Percentiles rank a stretch among this genome's conserved stretches.
Conservation (phyloP, 106 monocot species). For the Dendrobium chrysotoxum region DNA sequence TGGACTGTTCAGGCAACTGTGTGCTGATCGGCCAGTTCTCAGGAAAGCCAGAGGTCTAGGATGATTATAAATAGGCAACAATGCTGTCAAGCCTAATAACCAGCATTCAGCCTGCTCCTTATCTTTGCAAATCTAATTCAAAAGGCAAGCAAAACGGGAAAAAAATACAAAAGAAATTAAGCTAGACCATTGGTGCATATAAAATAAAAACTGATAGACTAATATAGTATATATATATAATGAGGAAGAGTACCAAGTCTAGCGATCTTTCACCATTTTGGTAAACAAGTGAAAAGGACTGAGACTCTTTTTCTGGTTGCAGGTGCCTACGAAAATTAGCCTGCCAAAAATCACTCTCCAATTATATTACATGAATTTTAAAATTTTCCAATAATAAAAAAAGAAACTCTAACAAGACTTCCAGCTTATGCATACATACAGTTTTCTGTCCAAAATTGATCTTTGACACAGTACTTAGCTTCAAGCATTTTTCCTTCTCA, state of each 20-base stretch:
- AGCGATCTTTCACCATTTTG: slow-evolving; percentile 61
- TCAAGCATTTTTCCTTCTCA: slow-evolving; percentile 58
- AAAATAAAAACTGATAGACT: neutral
- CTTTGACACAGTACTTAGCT: slow-evolving; percentile 49
- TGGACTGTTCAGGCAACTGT: slow-evolving; percentile 44
- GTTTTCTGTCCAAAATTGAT: slow-evolving; percentile 66
- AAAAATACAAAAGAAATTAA: neutral
- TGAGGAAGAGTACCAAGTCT: slow-evolving; percentile 43
- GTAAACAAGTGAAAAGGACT: slow-evolving; percentile 65
- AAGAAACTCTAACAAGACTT: neutral
- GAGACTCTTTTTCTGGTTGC: slow-evolving; percentile 47
- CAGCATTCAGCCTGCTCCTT: slow-evolving; percentile 73
- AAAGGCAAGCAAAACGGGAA: neutral
- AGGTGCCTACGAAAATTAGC: slow-evolving; percentile 60
- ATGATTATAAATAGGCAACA: slow-evolving; percentile 34
- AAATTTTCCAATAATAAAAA: neutral
- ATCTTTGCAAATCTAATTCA: slow-evolving; percentile 75
- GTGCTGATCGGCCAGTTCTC: slow-evolving; percentile 23
- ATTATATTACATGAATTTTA: neutral
- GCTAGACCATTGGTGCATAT: neutral
- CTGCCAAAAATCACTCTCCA: slow-evolving; percentile 28
- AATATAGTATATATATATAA: neutral
- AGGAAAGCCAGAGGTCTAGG: slow-evolving; percentile 20
- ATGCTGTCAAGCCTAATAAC: slow-evolving; percentile 52
- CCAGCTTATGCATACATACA: slow-evolving; percentile 20